Evolutionary conservation across 1,284 basidiomycete species (phyloP).

Genomic region (Omphalotus olearius): DNA sequence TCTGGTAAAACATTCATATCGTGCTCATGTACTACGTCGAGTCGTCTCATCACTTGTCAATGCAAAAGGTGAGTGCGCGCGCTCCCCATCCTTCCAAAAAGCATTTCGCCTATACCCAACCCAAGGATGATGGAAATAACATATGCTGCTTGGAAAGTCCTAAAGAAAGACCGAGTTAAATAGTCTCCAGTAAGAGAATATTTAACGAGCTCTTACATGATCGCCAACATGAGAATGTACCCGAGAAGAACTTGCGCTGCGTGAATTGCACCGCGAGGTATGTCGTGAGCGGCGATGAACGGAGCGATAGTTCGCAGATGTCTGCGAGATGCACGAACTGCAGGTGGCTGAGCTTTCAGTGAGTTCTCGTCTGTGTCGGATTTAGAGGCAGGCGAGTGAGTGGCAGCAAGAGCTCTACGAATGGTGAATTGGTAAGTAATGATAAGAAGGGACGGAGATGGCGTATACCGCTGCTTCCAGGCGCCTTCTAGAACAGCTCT

Average conservation of each 20-base stretch:
- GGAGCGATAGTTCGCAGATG: slow-evolving; percentile 39
- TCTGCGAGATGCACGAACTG: slow-evolving; percentile 52
- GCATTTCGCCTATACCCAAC: slow-evolving; percentile 58
- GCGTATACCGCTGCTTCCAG: slow-evolving; percentile 39
- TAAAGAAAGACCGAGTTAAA: slow-evolving; percentile 24
- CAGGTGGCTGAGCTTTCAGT: too few relatives aligned
- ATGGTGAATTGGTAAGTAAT: background rate
- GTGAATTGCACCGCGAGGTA: slow-evolving; percentile 57
- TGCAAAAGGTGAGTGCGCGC: slow-evolving; percentile 20
- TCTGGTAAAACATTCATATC: too few relatives aligned
- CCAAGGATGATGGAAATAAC: slow-evolving; percentile 63
- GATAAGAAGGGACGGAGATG: background rate
- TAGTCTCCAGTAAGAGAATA: background rate
- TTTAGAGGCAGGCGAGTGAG: background rate
- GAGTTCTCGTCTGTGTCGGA: slow-evolving; percentile 15
- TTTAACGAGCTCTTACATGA: slow-evolving; percentile 51
- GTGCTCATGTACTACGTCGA: too few relatives aligned
- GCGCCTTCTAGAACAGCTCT: slow-evolving; percentile 45
- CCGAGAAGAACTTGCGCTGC: slow-evolving; percentile 51
- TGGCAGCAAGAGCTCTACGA: slow-evolving; percentile 23
- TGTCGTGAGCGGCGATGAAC: slow-evolving; percentile 56
- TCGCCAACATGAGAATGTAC: slow-evolving; percentile 64
- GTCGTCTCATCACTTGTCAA: too few relatives aligned
- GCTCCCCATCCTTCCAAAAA: slow-evolving; percentile 50
- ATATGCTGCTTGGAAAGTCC: slow-evolving; percentile 72